Base-by-base conservation (phyloP, 352 stramenopile genomes). In the Phytophthora uliginosa region DNA sequence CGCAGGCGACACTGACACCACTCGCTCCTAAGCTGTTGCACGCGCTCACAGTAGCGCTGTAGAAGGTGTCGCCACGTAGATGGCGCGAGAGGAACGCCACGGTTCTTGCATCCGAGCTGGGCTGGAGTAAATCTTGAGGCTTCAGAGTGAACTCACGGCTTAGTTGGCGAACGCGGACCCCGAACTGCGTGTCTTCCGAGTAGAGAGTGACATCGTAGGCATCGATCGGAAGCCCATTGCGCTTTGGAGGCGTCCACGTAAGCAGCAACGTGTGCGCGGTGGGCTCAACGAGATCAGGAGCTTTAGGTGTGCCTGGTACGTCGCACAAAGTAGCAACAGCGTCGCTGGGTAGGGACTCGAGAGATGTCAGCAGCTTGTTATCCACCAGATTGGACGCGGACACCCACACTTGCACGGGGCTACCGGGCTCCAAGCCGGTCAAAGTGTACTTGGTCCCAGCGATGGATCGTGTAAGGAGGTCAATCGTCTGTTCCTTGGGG, bases 321-420 rank as follows among this genome's bases (percentile, higher is more conserved):
- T 92, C 87, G 12, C 76, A 81, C 7, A 91, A 56, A 18, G 86
- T 93, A 0, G 31, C 34, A 0, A 77, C 73, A 1, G 56, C 26
- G 12, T 81, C 72, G 24, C 77, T 90, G 15, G 73, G 71, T 18
- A 57, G 54, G 0, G 88, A 95, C 40, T 88, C 72, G 5, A 55
- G 57, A 17, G 88, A 93, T 9, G 70, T 72, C 9, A 77, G 75
- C 7, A 93, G 54, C 26, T 83, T 82, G 56, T 84, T 91, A 55
- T 88, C 76, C 48, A 92, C 83, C 26, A 92, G 58, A 45, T 93
- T 95, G 17, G 82, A 84, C 7, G 84, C 85, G 4, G 81, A 82
- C 22, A 95, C 54, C 76, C 84, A 89, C 12, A 83, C 74, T 17
- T 72, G 68, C 0, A 93, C 40, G 0, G 69, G 36, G 2, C 69